phyloP scores from a whole-genome alignment of 352 stramenopile species.

The Pythium biforme region DNA sequence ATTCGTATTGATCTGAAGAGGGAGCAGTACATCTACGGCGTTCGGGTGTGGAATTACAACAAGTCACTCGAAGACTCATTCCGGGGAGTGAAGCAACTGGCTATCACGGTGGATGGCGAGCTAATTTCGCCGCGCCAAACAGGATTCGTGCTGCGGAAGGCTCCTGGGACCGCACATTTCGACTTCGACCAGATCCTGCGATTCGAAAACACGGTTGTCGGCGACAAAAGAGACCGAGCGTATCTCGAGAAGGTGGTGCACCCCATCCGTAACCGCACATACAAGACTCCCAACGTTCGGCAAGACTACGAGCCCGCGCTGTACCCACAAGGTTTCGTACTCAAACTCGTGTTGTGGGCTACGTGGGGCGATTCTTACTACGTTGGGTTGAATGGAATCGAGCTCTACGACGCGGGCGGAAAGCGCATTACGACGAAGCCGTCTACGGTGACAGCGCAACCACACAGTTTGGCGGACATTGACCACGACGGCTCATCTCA shows the following conservation, averaged over 20 bases:
- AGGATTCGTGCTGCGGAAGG: constrained; percentile 78
- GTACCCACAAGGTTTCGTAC: constrained; percentile 79
- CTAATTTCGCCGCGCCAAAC: constrained; percentile 51
- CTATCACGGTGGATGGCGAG: constrained; percentile 44
- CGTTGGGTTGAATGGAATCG: constrained; percentile 75
- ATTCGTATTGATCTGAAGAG: constrained; percentile 61
- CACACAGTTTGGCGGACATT: constrained; percentile 59
- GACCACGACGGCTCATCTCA: constrained; percentile 19
- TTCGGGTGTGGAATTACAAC: constrained; percentile 87
- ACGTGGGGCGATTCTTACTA: constrained; percentile 88
- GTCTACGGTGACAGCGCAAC: constrained; percentile 45
- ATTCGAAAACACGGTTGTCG: constrained; percentile 27
- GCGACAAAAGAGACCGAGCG: constrained; percentile 14
- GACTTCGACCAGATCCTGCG: constrained; percentile 72
- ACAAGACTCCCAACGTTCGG: constrained; percentile 70
- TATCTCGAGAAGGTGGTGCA: constrained; percentile 46
- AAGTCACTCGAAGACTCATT: constrained; percentile 70
- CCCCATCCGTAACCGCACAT: constrained; percentile 40
- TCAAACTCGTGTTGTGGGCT: constrained; percentile 81
- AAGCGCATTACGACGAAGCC: constrained; percentile 37
- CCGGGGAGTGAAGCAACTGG: constrained; percentile 65
- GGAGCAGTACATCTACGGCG: constrained; percentile 51
- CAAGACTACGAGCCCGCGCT: constrained; percentile 89
- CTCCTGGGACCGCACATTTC: constrained; percentile 61
- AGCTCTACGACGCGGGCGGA: constrained; percentile 69